Evolutionary conservation across 306 rosid species (phyloP), one percentile per base, ranked within the genome.

Genomic region (Myrica gale): DNA sequence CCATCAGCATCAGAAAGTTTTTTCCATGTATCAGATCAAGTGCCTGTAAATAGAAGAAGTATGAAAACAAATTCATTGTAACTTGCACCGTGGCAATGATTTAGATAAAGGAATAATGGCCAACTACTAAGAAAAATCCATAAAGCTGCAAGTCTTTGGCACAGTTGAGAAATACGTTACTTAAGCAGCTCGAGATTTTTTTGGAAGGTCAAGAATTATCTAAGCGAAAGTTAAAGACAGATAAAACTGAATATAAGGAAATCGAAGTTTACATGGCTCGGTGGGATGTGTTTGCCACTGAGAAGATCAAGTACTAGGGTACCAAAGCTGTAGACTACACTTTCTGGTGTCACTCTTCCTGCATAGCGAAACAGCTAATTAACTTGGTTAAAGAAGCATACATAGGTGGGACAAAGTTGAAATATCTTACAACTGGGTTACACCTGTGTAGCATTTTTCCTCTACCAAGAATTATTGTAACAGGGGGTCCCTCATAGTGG

Each of bases 221-320:
- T 2, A 48, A 71, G 58, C 73, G 80, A 74, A 72, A 60, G 57
- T 79, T 68, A 71, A 63, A 58, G 9, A 50, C 68, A 21, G 74
- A 80, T 62, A 52, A 74, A 81, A 82, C 68, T 52, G 42, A 78
- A 16, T 57, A 74, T 61, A 48, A 23, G 61, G 47, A 77, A 19
- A 53, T 69, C 73, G 72, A 62, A 52, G 62, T 58, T 52, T 89
- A 93, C 98, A 84, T 90, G 98, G 82, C 96, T 90, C 0, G 97
- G 98, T 32, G 98, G 98, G 43, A 93, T 93, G 82, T 93, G 98
- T 82, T 93, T 93, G 80, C 98, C 98, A 75, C 98, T 93, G 76
- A 93, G 86, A 74, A 93, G 97, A 88, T 90, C 98, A 3, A 93
- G 98, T 89, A 90, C 80, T 41, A 93, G 87, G 72, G 98, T 93